These are phyloP conservation scores for Rhodotorula taiwanensis DNA, from an alignment of 768 basidiomycete genomes.

Conservation along the genomic window DNA sequence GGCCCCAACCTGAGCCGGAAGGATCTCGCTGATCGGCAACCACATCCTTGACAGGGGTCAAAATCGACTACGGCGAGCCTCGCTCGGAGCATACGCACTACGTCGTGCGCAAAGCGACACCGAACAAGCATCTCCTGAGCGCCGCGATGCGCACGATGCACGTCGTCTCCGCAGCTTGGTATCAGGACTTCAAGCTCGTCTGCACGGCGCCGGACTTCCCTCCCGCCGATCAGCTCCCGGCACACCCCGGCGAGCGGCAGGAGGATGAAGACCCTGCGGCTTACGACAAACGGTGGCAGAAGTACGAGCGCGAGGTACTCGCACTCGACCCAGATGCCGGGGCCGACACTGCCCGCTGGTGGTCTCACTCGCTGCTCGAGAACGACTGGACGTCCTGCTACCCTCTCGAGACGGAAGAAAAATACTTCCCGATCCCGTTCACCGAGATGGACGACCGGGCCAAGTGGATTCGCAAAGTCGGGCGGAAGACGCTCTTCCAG, in stretches of 20 bases:
- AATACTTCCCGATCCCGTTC: not conserved
- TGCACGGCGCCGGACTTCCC: not conserved
- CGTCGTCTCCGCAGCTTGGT: slow-evolving; percentile 6
- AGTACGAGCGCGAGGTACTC: slow-evolving; percentile 16
- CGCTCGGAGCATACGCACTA: slow-evolving; percentile 24
- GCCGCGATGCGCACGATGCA: slow-evolving; percentile 2
- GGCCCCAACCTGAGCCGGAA: slow-evolving; percentile 5
- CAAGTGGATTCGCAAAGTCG: not conserved
- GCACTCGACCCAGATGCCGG: slow-evolving; percentile 15
- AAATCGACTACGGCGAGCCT: slow-evolving; percentile 9
- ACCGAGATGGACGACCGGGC: not conserved
- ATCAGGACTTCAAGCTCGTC: not conserved
- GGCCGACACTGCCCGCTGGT: slow-evolving; percentile 1
- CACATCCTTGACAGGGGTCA: slow-evolving; percentile 13
- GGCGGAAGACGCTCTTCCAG: slow-evolving; percentile 10
- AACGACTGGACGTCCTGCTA: slow-evolving; percentile 5
- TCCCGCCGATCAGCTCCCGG: not conserved
- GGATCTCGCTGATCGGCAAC: not conserved
- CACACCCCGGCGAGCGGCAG: not conserved
- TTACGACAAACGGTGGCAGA: not conserved
- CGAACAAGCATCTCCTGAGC: not conserved
- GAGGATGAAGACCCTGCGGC: not conserved
- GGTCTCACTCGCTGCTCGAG: slow-evolving; percentile 21
- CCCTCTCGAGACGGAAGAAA: slow-evolving; percentile 1
- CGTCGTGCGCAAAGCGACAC: not conserved